Conservation (phyloP, 1,284 basidiomycete genomes). For the Rhizopogon hawkerae region DNA sequence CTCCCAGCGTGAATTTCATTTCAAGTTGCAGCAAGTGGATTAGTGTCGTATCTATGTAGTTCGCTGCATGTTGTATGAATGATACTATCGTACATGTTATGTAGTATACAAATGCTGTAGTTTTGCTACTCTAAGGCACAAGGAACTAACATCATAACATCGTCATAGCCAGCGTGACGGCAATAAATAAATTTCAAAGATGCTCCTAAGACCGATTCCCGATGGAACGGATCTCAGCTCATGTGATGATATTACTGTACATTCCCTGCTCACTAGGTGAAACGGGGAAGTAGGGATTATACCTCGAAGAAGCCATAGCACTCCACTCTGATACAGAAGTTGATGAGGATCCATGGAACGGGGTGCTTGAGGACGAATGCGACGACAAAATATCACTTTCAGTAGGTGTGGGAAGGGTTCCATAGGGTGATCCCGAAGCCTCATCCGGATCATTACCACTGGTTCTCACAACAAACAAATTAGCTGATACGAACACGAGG, state of each 20-base stretch:
- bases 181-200: conserved; percentile 19
- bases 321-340: conserved; percentile 54
- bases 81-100: conserved; percentile 24
- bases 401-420: conserved; percentile 41
- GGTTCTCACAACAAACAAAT: conserved; percentile 24
- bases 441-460: conserved; percentile 41
- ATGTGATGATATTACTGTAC: conserved; percentile 48
- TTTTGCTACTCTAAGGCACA: conserved; percentile 24
- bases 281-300: conserved; percentile 64
- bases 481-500: conserved; percentile 28
- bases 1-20: conserved; percentile 45
- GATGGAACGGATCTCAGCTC: conserved; percentile 16
- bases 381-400: conserved; percentile 65
- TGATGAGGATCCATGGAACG: conserved; percentile 30
- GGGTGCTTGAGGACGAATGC: conserved; percentile 53
- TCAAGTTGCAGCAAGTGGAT: conserved; percentile 31
- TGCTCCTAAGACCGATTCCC: conserved; percentile 8
- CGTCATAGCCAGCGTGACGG: conserved; percentile 28
- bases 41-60: conserved; percentile 17
- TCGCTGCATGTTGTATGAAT: conserved; percentile 12
- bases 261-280: conserved; percentile 38
- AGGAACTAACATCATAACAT: conserved; percentile 21
- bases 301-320: conserved; percentile 44
- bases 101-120: conserved; percentile 24
- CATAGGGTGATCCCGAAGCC: conserved; percentile 30